Evolutionary conservation across 768 basidiomycete species (phyloP).

Genomic region (Suillus discolor): DNA sequence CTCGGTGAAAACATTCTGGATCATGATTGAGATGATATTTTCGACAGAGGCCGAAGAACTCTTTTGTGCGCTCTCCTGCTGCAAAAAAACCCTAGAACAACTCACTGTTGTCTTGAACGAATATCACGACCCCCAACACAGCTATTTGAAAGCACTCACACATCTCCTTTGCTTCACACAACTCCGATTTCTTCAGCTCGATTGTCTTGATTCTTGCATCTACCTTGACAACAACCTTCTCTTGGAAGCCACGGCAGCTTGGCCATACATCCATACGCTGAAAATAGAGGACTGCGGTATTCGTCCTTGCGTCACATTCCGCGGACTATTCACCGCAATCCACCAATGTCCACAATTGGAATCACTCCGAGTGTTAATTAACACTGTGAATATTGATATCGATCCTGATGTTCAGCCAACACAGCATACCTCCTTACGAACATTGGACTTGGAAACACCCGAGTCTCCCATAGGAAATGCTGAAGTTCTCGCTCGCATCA

Average conservation of each 20-base stretch:
- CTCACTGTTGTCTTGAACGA: not conserved
- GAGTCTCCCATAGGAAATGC: not conserved
- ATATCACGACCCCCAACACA: not conserved
- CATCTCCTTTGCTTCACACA: not conserved
- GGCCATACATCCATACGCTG: not conserved
- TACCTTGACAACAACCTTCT: not conserved
- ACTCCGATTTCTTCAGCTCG: not conserved
- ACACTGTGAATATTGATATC: not conserved
- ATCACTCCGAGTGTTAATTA: not conserved
- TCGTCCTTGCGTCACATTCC: not conserved
- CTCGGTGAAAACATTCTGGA: not conserved
- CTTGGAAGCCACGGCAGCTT: not conserved
- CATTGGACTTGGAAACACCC: not conserved
- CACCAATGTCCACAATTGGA: not conserved
- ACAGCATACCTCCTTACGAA: not conserved
- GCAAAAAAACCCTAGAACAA: not conserved
- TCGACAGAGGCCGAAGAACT: not conserved
- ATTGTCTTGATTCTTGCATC: not conserved
- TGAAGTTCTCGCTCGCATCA: not conserved
- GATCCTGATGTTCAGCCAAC: not conserved
- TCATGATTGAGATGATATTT: not conserved
- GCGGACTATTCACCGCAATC: not conserved
- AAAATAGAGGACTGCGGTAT: not conserved
- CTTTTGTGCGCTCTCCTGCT: not conserved
- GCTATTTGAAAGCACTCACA: not conserved